These are phyloP conservation scores for Cokeromyces recurvatus DNA, from an alignment of 371 early-diverging fungal genomes.

Conservation along the genomic window DNA sequence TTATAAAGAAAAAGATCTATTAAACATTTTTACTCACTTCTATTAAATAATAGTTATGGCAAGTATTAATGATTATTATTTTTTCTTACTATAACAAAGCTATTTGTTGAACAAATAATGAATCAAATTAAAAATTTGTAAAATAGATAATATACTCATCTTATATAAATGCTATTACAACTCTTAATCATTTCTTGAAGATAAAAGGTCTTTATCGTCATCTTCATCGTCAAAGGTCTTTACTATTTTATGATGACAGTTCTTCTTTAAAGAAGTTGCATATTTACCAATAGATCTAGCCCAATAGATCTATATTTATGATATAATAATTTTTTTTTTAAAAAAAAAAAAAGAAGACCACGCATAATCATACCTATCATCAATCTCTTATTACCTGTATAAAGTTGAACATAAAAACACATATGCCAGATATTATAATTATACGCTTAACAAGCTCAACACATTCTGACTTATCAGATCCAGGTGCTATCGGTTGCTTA, in stretches of 20 bases:
- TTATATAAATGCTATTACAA: no score
- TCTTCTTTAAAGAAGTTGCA: constrained; percentile 13
- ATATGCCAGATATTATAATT: constrained; percentile 27
- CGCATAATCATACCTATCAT: no score
- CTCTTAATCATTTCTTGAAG: constrained; percentile 6
- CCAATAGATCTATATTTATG: constrained; percentile 13
- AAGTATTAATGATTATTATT: no score
- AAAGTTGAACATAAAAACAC: constrained; percentile 25
- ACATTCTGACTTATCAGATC: constrained; percentile 30
- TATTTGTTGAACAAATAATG: no score
- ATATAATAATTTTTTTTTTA: not conserved
- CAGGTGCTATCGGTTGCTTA: constrained; percentile 26
- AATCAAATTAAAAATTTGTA: no score
- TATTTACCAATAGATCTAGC: constrained; percentile 23
- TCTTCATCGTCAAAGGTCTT: constrained; percentile 16
- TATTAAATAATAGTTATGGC: no score
- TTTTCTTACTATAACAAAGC: no score
- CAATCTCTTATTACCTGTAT: constrained; percentile 25
- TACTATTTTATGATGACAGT: constrained; percentile 13
- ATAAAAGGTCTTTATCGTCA: constrained; percentile 9
- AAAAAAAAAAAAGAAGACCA: not conserved
- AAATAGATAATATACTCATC: no score
- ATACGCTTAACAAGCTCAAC: constrained; percentile 16
- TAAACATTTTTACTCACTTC: no score
- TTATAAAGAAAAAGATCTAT: no score